Percentiles rank a stretch among this genome's conserved stretches.
phyloP scores from a whole-genome alignment of 495 filamentous ascomycete species.

The Penicillium maclennaniae region DNA sequence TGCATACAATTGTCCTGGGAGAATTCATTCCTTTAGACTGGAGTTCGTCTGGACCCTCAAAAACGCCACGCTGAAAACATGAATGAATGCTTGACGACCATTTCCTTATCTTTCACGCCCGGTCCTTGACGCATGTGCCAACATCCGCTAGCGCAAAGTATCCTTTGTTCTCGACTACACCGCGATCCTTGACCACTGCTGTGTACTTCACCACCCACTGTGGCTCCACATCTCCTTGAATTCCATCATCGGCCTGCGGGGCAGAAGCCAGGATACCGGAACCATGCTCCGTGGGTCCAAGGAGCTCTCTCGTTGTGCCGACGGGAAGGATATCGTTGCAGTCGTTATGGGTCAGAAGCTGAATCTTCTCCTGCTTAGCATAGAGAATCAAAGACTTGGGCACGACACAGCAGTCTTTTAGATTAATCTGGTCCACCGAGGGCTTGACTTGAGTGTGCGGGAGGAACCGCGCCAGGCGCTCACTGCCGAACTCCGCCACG shows the following conservation, averaged over 20 bases:
- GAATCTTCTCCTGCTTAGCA: constrained; percentile 79
- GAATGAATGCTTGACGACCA: constrained; percentile 18
- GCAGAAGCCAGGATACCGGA: constrained; percentile 62
- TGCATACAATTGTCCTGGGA: constrained; percentile 2
- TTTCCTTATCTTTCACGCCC: constrained; percentile 9
- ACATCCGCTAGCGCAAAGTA: constrained; percentile 86
- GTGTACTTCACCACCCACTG: constrained; percentile 98
- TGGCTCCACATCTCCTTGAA: constrained; percentile 74
- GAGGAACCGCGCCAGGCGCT: constrained; percentile 67
- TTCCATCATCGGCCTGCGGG: constrained; percentile 39
- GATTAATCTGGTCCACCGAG: constrained; percentile 91
- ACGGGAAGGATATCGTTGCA: constrained; percentile 84
- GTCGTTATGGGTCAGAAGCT: constrained; percentile 91
- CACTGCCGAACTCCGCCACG: constrained; percentile 83
- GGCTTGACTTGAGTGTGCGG: constrained; percentile 67
- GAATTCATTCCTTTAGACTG: not conserved
- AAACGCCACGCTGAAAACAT: constrained; percentile 36
- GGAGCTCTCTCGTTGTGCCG: constrained; percentile 76
- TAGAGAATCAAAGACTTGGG: constrained; percentile 81
- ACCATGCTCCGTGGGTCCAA: constrained; percentile 62
- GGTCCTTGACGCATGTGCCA: constrained; percentile 36
- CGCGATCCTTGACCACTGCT: constrained; percentile 92
- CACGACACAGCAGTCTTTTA: constrained; percentile 94
- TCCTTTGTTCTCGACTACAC: constrained; percentile 97
- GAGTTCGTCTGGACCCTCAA: constrained; percentile 10